A percentile compares a stretch with the other conserved stretches of the same genome.
Conservation (phyloP, 1,284 basidiomycete genomes). For the Apiotrichum mycotoxinovorans region DNA sequence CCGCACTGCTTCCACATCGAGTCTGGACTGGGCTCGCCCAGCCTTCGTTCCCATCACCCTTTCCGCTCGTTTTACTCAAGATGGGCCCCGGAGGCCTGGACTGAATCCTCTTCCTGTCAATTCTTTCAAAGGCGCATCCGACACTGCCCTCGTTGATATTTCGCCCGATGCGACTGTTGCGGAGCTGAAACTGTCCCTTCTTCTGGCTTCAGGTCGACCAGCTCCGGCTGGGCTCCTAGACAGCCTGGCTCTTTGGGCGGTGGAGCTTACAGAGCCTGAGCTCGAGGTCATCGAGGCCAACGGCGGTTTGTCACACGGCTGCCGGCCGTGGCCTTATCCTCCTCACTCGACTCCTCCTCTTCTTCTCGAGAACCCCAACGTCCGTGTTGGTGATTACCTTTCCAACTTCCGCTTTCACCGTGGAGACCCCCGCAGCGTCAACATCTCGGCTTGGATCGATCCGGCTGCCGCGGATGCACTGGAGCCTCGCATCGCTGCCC, state of each 20-base stretch:
- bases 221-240: constrained; percentile 17
- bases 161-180: constrained; percentile 27
- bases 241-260: constrained; percentile 38
- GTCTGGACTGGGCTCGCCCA: constrained; percentile 8
- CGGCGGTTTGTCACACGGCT: constrained; percentile 37
- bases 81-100: neutral
- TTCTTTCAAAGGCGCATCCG: constrained; percentile 7
- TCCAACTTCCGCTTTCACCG: constrained; percentile 14
- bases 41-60: constrained; percentile 7
- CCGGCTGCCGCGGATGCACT: constrained; percentile 14
- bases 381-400: constrained; percentile 37
- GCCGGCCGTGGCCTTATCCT: constrained; percentile 37
- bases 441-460: constrained; percentile 41
- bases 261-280: constrained; percentile 43
- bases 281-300: constrained; percentile 41
- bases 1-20: constrained; percentile 19
- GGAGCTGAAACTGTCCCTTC: constrained; percentile 38
- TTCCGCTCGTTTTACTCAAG: constrained; percentile 8
- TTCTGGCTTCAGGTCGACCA: constrained; percentile 31
- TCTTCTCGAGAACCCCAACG: constrained; percentile 26
- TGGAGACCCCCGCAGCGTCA: constrained; percentile 38
- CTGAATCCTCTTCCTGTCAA: neutral
- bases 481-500: constrained; percentile 8
- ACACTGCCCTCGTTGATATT: constrained; percentile 34
- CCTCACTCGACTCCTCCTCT: constrained; percentile 35